These are phyloP conservation scores for Eucalyptus pauciflora DNA, from an alignment of 345 rosid species.

Conservation along the genomic window DNA sequence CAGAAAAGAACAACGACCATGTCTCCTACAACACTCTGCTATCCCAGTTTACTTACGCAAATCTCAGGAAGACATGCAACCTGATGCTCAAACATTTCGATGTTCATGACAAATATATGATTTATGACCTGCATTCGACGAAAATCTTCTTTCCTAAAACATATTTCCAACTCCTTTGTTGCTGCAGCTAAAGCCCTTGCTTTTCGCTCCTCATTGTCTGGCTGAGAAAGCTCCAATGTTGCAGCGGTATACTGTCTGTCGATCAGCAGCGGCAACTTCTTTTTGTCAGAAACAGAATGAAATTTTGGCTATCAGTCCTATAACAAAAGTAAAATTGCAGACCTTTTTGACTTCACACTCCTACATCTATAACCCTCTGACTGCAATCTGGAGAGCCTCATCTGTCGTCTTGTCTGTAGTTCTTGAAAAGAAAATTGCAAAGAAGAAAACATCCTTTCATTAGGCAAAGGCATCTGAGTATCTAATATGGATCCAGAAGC, in stretches of 20 bases:
- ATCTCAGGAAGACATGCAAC: background rate
- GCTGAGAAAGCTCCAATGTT: conserved; percentile 74
- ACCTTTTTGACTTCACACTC: conserved; percentile 31
- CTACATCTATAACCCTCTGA: conserved; percentile 17
- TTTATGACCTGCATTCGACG: conserved; percentile 70
- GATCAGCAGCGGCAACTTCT: background rate
- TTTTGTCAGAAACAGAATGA: background rate
- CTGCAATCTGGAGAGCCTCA: conserved; percentile 42
- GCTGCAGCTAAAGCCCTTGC: conserved; percentile 82
- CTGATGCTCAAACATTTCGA: background rate
- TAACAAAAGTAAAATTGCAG: background rate
- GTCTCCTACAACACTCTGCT: background rate
- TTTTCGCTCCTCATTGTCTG: conserved; percentile 73
- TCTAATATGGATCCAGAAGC: conserved; percentile 24
- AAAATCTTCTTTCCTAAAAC: conserved; percentile 85
- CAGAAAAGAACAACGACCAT: background rate
- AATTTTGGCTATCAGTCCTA: background rate
- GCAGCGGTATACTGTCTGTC: conserved; percentile 79
- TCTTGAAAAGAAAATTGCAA: conserved; percentile 68
- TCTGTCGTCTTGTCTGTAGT: conserved; percentile 47
- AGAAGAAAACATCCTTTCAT: conserved; percentile 43
- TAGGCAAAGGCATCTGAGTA: conserved; percentile 30
- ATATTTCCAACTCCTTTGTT: conserved; percentile 74
- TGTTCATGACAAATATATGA: background rate
- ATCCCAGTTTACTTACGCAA: background rate